These are phyloP conservation scores for Phaeosphaeria sp. DNA, from an alignment of 2,329 filamentous ascomycete genomes.

Conservation along the genomic window DNA sequence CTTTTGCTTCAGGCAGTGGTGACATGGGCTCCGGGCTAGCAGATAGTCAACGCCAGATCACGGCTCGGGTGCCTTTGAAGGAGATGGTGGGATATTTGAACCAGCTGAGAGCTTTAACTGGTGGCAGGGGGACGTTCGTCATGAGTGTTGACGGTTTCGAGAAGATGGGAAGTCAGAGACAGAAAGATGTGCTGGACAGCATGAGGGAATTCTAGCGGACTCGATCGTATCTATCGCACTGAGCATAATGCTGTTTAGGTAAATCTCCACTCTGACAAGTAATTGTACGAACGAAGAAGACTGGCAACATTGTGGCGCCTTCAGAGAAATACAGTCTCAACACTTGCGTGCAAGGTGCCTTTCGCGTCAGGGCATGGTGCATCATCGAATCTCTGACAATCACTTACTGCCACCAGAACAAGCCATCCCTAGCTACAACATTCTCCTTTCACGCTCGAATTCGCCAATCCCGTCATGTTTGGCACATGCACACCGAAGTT, in stretches of 20 bases:
- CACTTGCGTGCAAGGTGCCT: too few species aligned
- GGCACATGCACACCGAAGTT: not conserved
- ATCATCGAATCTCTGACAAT: too few species aligned
- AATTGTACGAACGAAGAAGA: too few species aligned
- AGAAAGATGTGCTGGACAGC: conserved; percentile 60
- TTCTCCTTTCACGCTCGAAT: too few species aligned
- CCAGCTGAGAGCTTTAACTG: conserved; percentile 86
- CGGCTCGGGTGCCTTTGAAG: conserved; percentile 87
- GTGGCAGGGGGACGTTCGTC: conserved; percentile 79
- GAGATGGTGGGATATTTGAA: conserved; percentile 97
- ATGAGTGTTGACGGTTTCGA: conserved; percentile 78
- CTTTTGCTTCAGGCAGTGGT: conserved; percentile 63
- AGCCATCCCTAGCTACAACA: too few species aligned
- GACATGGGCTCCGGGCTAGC: conserved; percentile 21
- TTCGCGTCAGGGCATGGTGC: too few species aligned
- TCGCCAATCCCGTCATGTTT: not conserved
- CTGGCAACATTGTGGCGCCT: too few species aligned
- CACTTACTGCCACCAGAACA: too few species aligned
- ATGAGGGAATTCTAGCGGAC: conserved; percentile 35
- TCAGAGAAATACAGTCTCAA: not conserved
- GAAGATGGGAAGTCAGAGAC: conserved; percentile 67
- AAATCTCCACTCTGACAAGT: not conserved
- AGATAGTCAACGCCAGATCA: conserved; percentile 64
- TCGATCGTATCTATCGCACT: not conserved
- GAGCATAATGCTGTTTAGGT: not conserved